These are phyloP conservation scores for Zygoascus hellenicus DNA, from an alignment of 1,139 yeast genomes.

Conservation along the genomic window DNA sequence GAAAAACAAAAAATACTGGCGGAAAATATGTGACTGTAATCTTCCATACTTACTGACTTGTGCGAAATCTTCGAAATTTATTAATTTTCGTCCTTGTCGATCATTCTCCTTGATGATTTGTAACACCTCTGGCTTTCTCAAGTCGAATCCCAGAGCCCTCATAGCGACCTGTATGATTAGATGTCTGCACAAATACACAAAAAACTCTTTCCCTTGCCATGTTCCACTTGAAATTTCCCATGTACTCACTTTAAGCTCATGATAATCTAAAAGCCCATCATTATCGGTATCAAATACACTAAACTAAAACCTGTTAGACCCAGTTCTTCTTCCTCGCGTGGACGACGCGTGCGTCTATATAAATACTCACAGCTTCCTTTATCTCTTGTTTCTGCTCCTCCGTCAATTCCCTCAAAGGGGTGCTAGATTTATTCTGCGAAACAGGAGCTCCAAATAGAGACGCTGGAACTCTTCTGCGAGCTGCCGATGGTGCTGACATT, in stretches of 20 bases:
- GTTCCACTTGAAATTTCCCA: too few species aligned
- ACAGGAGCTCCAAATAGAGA: slow-evolving; percentile 8
- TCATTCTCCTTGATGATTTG: slow-evolving; percentile 79
- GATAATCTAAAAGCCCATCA: slow-evolving; percentile 87
- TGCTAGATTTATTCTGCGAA: not conserved
- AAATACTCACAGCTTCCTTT: slow-evolving; percentile 58
- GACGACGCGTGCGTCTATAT: not conserved
- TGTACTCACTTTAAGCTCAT: slow-evolving; percentile 61
- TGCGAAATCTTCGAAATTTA: slow-evolving; percentile 77
- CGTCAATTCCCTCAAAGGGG: slow-evolving; percentile 46
- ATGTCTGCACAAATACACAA: not conserved
- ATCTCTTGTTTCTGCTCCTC: slow-evolving; percentile 92
- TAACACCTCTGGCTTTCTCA: slow-evolving; percentile 72
- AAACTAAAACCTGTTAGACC: slow-evolving; percentile 38
- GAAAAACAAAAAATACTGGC: not conserved
- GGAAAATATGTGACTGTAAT: too few species aligned
- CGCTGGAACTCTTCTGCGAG: slow-evolving; percentile 10
- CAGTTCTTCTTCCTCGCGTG: not conserved
- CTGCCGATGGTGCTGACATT: slow-evolving; percentile 8
- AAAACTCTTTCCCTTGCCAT: not conserved
- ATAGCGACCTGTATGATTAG: slow-evolving; percentile 53
- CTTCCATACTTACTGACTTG: slow-evolving; percentile 50
- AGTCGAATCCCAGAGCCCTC: slow-evolving; percentile 89
- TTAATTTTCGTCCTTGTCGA: slow-evolving; percentile 63
- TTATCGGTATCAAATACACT: slow-evolving; percentile 86